These are phyloP conservation scores for Xerocomellus amylosporus DNA, from an alignment of 768 basidiomycete genomes.

Conservation along the genomic window DNA sequence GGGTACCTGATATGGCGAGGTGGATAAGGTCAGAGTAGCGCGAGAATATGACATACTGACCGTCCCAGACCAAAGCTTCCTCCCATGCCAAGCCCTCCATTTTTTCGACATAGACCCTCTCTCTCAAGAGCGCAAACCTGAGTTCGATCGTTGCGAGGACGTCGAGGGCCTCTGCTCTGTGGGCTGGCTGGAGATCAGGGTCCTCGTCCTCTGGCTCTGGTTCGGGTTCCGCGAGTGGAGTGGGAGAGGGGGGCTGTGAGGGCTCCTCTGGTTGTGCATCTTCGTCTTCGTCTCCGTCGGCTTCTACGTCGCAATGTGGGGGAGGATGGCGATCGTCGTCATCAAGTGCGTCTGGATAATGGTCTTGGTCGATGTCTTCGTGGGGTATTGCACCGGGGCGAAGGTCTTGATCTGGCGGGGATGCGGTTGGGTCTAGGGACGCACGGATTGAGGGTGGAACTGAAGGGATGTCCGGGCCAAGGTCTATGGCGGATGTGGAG, in stretches of 20 bases:
- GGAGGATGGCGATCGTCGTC: conserved; percentile 23
- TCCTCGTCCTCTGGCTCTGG: conserved; percentile 44
- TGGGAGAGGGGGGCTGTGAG: conserved; percentile 25
- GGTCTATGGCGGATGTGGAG: conserved; percentile 17
- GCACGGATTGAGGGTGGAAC: conserved; percentile 20
- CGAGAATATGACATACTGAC: conserved; percentile 41
- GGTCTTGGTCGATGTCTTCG: conserved; percentile 28
- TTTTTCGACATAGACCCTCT: conserved; percentile 88
- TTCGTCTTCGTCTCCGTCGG: conserved; percentile 36
- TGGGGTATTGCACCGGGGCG: conserved; percentile 21
- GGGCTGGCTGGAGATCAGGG: conserved; percentile 73
- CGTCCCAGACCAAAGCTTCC: conserved; percentile 72
- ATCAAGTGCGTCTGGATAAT: conserved; percentile 18
- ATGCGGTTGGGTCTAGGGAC: conserved; percentile 19
- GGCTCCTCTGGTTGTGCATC: conserved; percentile 28
- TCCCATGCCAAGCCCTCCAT: conserved; percentile 91
- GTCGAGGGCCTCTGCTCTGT: conserved; percentile 85
- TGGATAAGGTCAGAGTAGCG: not conserved
- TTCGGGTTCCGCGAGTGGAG: conserved; percentile 25
- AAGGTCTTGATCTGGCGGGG: conserved; percentile 17
- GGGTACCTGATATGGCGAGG: conserved; percentile 52
- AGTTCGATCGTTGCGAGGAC: conserved; percentile 87
- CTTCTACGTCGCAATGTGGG: conserved; percentile 17
- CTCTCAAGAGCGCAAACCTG: conserved; percentile 84
- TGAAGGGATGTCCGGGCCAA: conserved; percentile 19